phyloP scores from a whole-genome alignment of 805 yeast genomes.

The Allodekkera sacchari region DNA sequence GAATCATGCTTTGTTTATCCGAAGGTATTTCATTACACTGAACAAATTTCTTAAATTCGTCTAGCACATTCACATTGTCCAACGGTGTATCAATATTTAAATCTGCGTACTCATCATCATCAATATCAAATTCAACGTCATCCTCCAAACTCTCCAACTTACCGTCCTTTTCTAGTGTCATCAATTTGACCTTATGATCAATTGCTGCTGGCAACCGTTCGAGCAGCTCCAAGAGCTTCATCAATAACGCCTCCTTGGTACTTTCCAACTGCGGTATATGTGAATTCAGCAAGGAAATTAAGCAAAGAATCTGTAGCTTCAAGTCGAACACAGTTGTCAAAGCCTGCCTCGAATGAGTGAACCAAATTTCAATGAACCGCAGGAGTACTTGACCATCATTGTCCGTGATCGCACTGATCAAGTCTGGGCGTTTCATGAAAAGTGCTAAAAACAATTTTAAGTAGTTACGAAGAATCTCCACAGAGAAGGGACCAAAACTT shows the following conservation, averaged over 20 bases:
- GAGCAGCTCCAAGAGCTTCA: conserved; percentile 32
- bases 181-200: conserved; percentile 35
- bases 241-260: conserved; percentile 17
- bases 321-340: conserved; percentile 49
- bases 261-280: conserved; percentile 22
- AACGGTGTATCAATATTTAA: conserved; percentile 24
- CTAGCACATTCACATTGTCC: conserved; percentile 24
- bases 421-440: conserved; percentile 2
- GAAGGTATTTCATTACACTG: too few relatives aligned
- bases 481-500: conserved; percentile 18
- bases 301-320: conserved; percentile 42
- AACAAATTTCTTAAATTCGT: conserved; percentile 21
- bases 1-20: too few relatives aligned
- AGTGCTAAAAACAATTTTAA: conserved; percentile 2
- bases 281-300: conserved; percentile 31
- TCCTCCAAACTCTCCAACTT: conserved; percentile 10
- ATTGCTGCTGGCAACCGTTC: conserved; percentile 42
- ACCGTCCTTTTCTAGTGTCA: conserved; percentile 24
- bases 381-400: conserved; percentile 10
- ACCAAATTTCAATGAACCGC: conserved; percentile 39
- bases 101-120: conserved; percentile 22
- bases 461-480: conserved; percentile 2
- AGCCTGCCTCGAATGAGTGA: conserved; percentile 32
- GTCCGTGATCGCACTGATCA: background rate
- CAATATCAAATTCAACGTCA: conserved; percentile 13